phyloP scores from a whole-genome alignment of 495 filamentous ascomycete species.

The Darksidea phi region DNA sequence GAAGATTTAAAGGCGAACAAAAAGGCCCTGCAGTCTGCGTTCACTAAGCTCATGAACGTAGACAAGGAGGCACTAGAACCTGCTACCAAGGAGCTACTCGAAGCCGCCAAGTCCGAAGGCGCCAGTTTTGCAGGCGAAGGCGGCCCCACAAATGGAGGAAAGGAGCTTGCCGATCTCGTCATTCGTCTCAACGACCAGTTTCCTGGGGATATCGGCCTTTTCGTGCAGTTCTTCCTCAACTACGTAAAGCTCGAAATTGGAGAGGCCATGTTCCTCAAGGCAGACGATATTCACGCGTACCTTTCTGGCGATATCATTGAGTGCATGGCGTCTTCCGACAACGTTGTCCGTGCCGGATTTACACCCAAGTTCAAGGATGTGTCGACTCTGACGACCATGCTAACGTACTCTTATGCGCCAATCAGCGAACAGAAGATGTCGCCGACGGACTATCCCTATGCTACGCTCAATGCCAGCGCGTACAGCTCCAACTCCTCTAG shows the following conservation, averaged over 20 bases:
- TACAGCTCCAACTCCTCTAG: constrained; percentile 70
- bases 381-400: constrained; percentile 80
- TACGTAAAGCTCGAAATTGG: constrained; percentile 77
- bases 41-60: constrained; percentile 77
- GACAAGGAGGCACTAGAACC: constrained; percentile 62
- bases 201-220: constrained; percentile 72
- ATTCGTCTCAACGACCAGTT: constrained; percentile 73
- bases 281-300: constrained; percentile 97
- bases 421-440: constrained; percentile 92
- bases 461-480: constrained; percentile 69
- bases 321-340: constrained; percentile 97
- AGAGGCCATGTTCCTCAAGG: constrained; percentile 93
- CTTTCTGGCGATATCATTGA: constrained; percentile 96
- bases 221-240: constrained; percentile 80
- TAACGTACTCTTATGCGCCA: constrained; percentile 92
- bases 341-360: constrained; percentile 94
- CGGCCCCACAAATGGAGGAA: constrained; percentile 58
- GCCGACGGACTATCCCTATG: constrained; percentile 79
- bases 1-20: constrained; percentile 67
- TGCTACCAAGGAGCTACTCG: constrained; percentile 65
- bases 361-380: constrained; percentile 99
- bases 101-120: constrained; percentile 63
- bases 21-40: constrained; percentile 69
- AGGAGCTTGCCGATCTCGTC: constrained; percentile 73
- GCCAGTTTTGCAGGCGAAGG: constrained; percentile 63